Evolutionary conservation across 1,284 basidiomycete genomes (phyloP).

Genomic region (Austroboletus novae-zelandiae): DNA sequence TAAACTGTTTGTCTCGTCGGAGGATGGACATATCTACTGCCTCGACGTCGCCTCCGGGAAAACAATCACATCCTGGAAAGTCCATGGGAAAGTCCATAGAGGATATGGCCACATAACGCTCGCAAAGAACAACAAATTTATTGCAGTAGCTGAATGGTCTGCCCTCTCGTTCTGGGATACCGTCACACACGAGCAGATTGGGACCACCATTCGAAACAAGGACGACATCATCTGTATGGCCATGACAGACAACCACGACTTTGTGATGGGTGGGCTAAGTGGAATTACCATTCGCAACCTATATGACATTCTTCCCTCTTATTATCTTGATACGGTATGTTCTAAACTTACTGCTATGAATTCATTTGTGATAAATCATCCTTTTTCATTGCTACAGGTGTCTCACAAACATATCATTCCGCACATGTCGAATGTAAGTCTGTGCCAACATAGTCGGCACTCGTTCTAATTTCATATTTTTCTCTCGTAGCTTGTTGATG

Average conservation of each 20-base stretch:
- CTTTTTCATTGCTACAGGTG: not conserved
- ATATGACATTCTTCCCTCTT: not conserved
- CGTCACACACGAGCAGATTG: too few relatives aligned
- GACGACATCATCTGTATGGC: too few relatives aligned
- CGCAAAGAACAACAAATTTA: not conserved
- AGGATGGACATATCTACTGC: not conserved
- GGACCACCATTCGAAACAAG: too few relatives aligned
- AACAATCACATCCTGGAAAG: not conserved
- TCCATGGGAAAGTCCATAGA: too few relatives aligned
- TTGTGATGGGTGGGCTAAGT: not conserved
- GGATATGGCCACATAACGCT: not conserved
- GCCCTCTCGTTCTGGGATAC: too few relatives aligned
- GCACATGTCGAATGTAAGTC: not conserved
- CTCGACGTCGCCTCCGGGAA: not conserved
- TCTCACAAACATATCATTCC: too few relatives aligned
- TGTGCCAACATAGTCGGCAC: not conserved
- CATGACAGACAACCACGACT: too few relatives aligned
- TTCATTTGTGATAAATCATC: not conserved
- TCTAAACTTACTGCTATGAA: not conserved
- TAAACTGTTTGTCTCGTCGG: not conserved
- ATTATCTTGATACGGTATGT: not conserved
- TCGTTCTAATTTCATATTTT: not conserved
- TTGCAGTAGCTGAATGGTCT: not conserved
- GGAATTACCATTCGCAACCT: conserved; percentile 5
- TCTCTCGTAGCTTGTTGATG: not conserved